phyloP scores from a whole-genome alignment of 352 stramenopile genomes.

The Ophiocytium majus region DNA sequence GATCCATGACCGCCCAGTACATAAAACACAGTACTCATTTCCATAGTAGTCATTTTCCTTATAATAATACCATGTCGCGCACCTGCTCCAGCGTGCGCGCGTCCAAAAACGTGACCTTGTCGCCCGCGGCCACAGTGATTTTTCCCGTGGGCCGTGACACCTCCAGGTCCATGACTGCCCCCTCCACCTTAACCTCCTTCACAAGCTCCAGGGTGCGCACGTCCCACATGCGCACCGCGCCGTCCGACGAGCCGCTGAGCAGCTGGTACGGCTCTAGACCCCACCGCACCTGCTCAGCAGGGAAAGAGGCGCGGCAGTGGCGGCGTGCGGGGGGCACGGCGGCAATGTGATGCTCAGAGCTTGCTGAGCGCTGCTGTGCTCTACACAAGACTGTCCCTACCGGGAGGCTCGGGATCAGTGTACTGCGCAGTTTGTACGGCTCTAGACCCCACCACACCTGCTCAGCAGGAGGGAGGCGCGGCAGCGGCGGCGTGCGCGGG shows the following conservation, averaged over 20 bases:
- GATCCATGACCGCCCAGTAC: constrained; percentile 68
- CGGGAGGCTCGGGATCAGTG: too few relatives aligned
- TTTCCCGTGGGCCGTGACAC: constrained; percentile 60
- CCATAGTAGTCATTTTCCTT: too few relatives aligned
- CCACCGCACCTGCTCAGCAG: constrained; percentile 46
- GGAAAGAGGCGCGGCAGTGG: too few relatives aligned
- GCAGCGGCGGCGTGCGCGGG: too few relatives aligned
- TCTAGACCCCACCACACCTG: constrained; percentile 58
- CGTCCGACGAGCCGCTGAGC: constrained; percentile 63
- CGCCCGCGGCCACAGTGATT: constrained; percentile 84
- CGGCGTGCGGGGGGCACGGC: too few relatives aligned
- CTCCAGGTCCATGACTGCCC: constrained; percentile 71
- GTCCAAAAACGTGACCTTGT: constrained; percentile 92
- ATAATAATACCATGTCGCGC: too few relatives aligned
- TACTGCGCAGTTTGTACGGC: constrained; percentile 61
- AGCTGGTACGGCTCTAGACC: constrained; percentile 60
- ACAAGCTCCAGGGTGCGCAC: constrained; percentile 37
- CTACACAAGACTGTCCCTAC: constrained; percentile 69
- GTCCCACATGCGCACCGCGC: constrained; percentile 66
- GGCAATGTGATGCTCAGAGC: too few relatives aligned
- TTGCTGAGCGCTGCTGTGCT: too few relatives aligned
- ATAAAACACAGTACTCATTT: too few relatives aligned
- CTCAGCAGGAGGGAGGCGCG: not conserved
- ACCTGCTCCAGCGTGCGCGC: constrained; percentile 68
- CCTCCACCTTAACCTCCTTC: constrained; percentile 58